Base-by-base conservation (phyloP, 371 early-diverging fungal genomes). In the Mortierella sp. region DNA sequence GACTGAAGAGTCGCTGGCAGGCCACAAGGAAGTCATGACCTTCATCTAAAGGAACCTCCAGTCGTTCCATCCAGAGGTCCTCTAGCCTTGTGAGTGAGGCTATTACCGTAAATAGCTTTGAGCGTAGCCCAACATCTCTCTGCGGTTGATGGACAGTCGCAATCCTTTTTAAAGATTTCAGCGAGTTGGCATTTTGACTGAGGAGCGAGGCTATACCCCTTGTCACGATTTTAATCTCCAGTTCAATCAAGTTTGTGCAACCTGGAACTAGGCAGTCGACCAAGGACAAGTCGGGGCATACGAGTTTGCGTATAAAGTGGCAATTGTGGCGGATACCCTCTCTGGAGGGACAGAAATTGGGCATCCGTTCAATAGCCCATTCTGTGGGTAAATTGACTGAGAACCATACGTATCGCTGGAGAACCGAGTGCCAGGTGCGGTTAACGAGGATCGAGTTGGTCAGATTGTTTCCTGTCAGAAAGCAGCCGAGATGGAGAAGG, bases 101-200 rank as follows among this genome's bases (percentile, higher is more conserved):
- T 28, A 73, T 73, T 40, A 62, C 68, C 3, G 30, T n/a, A 28
- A 68, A 58, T 6, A 73, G 45, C 14, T 18, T 30, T 43, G 24
- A 32, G 1, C 58, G n/a, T 20, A 2, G 43, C 5, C 47, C 40
- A n/a, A 59, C 20, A 49, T 51, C 10, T 32, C 64, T 37, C 11
- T 40, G n/a, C 16, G 68, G 68, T 28, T 73, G 74, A 26, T 63
- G 68, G 24, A 73, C 68, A 49, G 26, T 49, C 3, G 58, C 49
- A 22, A n/a, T 24, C 3, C 68, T 62, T 3, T 26, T 47, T 12
- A 73, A 57, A 12, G 45, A 49, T 8, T n/a, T 43, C 6, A 73
- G 51, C 1, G 68, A 62, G 11, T 35, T 18, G 9, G 74, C 57
- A 39, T 73, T 73, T 51, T 68, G 68, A 10, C 16, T 14, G 30